Conservation (phyloP, 768 basidiomycete species). For the Lactarius vividus region DNA sequence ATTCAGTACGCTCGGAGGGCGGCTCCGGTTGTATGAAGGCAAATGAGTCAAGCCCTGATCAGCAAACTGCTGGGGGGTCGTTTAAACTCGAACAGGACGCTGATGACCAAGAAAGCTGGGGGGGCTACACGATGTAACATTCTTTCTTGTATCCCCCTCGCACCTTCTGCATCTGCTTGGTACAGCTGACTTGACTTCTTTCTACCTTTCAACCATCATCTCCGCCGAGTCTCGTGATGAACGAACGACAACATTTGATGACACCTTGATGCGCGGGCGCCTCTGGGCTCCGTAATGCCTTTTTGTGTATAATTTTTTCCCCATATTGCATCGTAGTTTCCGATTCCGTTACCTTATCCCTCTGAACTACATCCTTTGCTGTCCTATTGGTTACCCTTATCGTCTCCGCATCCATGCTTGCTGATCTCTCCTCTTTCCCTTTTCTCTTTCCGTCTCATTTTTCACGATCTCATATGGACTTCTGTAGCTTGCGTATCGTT, state of each 20-base stretch:
- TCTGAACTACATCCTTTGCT: conserved; percentile 2
- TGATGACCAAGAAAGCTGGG: conserved; percentile 12
- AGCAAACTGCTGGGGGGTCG: conserved; percentile 10
- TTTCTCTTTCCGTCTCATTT: conserved; percentile 2
- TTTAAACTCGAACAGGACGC: conserved; percentile 12
- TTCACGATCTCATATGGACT: conserved; percentile 9
- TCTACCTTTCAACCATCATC: not conserved
- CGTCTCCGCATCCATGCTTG: conserved; percentile 3
- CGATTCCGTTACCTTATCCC: conserved; percentile 7
- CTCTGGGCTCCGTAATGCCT: not conserved
- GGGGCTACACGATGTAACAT: not conserved
- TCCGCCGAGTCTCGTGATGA: not conserved
- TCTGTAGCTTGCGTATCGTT: conserved; percentile 22
- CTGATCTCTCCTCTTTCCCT: not conserved
- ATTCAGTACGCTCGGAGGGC: conserved; percentile 72
- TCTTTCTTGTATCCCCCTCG: too few species aligned
- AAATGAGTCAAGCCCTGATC: conserved; percentile 34
- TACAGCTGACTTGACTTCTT: not conserved
- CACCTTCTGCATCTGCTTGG: not conserved
- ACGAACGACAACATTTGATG: not conserved
- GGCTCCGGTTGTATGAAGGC: conserved; percentile 67
- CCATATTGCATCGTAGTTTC: not conserved
- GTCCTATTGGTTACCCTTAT: conserved; percentile 10
- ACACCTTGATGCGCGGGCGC: conserved; percentile 8
- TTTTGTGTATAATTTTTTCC: not conserved